These are phyloP conservation scores for Rhizomucor miehei DNA, from an alignment of 371 early-diverging fungal genomes.

Conservation along the genomic window DNA sequence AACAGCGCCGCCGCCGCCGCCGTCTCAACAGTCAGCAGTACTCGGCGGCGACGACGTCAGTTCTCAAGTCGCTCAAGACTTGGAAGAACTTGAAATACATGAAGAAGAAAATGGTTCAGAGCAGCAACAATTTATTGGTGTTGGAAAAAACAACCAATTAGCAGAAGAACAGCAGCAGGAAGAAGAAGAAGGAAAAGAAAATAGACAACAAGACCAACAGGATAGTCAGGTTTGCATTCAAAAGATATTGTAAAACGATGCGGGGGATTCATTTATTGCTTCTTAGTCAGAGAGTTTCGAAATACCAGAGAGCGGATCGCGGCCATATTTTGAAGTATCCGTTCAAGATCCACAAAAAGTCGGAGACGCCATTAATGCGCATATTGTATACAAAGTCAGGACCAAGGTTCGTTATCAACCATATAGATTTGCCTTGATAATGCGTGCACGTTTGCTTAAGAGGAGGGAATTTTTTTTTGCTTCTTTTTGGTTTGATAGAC, in stretches of 20 bases:
- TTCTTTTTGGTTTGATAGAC: constrained; percentile 66
- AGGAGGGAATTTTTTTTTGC: background rate
- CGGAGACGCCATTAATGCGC: constrained; percentile 81
- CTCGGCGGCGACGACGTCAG: background rate
- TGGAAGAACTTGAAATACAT: constrained; percentile 2
- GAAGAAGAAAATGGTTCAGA: background rate
- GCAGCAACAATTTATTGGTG: no score
- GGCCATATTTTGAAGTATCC: constrained; percentile 72
- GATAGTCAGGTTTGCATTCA: background rate
- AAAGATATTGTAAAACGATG: background rate
- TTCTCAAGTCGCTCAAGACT: background rate
- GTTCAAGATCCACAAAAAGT: constrained; percentile 91
- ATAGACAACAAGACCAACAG: background rate
- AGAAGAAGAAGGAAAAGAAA: background rate
- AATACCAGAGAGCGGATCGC: constrained; percentile 50
- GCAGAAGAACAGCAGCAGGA: background rate
- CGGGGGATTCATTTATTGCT: background rate
- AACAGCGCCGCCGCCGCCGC: background rate
- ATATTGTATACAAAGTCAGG: constrained; percentile 85
- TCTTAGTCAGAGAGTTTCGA: constrained; percentile 33
- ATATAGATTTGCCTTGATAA: no score
- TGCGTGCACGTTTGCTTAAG: background rate
- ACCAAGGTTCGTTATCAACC: constrained; percentile 30
- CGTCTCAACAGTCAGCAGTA: background rate
- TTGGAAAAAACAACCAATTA: no score